A percentile compares a stretch with the other conserved stretches of the same genome.
Evolutionary conservation across 78 protist genomes (phyloP).

Genomic region (Dictyostelium brefeldianum): DNA sequence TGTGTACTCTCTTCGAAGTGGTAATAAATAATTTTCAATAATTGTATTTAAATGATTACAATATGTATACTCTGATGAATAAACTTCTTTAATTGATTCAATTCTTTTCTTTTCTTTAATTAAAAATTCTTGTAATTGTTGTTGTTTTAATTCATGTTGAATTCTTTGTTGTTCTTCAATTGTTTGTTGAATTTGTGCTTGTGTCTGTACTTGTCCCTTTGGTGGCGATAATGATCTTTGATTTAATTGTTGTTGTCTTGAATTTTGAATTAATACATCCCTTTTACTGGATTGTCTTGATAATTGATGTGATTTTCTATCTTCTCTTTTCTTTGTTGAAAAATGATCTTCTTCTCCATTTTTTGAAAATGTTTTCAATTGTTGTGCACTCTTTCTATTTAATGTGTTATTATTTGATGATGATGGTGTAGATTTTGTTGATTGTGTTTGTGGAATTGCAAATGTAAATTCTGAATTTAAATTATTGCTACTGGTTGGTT

Average conservation of each 20-base stretch:
- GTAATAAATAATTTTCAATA: slow-evolving; percentile 52
- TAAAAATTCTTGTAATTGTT: slow-evolving; percentile 11
- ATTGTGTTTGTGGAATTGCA: background rate
- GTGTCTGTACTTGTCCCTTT: background rate
- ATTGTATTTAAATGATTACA: slow-evolving; percentile 46
- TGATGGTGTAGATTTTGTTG: slow-evolving; percentile 25
- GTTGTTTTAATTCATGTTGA: background rate
- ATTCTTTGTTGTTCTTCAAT: background rate
- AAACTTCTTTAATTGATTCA: slow-evolving; percentile 59
- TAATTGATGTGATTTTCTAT: slow-evolving; percentile 13
- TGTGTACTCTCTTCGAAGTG: slow-evolving; percentile 37
- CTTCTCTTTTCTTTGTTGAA: slow-evolving; percentile 22
- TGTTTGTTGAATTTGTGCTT: background rate
- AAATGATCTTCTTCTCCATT: slow-evolving; percentile 39
- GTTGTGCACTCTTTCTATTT: background rate
- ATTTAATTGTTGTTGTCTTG: slow-evolving; percentile 31
- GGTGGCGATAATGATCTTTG: background rate
- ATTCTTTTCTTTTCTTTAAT: slow-evolving; percentile 46
- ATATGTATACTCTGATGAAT: slow-evolving; percentile 45
- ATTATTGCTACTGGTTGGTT: background rate
- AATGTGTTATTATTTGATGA: slow-evolving; percentile 11
- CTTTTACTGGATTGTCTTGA: slow-evolving; percentile 48
- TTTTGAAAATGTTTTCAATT: slow-evolving; percentile 9
- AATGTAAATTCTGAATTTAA: background rate
- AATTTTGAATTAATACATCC: slow-evolving; percentile 36